These are phyloP conservation scores for Cercospora brassicicola DNA, from an alignment of 2,329 filamentous ascomycete genomes.

Conservation along the genomic window DNA sequence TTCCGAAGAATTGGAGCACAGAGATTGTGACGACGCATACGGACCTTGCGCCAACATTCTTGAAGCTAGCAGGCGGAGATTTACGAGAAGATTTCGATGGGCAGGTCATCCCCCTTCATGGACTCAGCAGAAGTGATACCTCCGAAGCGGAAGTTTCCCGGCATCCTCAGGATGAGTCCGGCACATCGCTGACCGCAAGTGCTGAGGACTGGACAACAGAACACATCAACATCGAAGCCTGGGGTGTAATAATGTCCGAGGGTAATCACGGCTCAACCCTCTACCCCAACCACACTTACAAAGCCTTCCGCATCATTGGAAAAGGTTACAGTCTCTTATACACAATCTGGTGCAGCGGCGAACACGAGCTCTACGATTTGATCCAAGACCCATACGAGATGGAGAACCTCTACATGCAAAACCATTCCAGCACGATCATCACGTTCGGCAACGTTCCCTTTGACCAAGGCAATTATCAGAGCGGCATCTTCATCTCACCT, in stretches of 20 bases:
- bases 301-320: slow-evolving; percentile 34
- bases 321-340: slow-evolving; percentile 62
- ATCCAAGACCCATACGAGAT: slow-evolving; percentile 30
- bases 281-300: slow-evolving; percentile 38
- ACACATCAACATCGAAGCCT: slow-evolving; percentile 46
- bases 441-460: background rate
- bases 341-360: slow-evolving; percentile 67
- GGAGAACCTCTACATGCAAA: slow-evolving; percentile 22
- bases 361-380: slow-evolving; percentile 64
- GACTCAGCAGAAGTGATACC: background rate
- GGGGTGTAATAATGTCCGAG: slow-evolving; percentile 42
- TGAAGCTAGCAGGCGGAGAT: slow-evolving; percentile 38
- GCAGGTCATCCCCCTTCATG: slow-evolving; percentile 37
- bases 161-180: background rate
- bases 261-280: slow-evolving; percentile 34
- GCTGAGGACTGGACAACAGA: slow-evolving; percentile 28
- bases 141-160: background rate
- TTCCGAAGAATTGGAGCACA: slow-evolving; percentile 34
- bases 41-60: slow-evolving; percentile 44
- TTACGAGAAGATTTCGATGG: slow-evolving; percentile 40
- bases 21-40: slow-evolving; percentile 43
- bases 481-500: background rate
- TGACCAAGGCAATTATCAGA: background rate
- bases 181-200: background rate
- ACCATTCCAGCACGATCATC: background rate